phyloP scores from a whole-genome alignment of 78 protist species.

The Fonticula alba region DNA sequence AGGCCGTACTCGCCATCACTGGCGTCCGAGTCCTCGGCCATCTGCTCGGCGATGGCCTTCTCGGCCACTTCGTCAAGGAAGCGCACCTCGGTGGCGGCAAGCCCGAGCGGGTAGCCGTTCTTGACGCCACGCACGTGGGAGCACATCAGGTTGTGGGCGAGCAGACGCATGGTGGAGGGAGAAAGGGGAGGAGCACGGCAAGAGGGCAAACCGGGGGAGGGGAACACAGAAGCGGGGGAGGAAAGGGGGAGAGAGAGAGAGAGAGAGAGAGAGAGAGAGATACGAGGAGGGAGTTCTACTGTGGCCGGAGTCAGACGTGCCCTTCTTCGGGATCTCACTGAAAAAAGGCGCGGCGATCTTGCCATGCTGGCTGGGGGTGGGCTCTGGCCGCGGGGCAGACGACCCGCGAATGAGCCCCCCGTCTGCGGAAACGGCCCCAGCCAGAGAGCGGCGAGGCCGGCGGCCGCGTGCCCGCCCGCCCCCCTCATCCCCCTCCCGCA shows the following conservation, averaged over 20 bases:
- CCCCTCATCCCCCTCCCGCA: too few species aligned
- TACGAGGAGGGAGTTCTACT: too few species aligned
- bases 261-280: neutral
- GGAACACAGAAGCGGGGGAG: neutral
- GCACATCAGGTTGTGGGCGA: slow-evolving; percentile 13
- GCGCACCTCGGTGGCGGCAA: neutral
- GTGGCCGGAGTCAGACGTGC: too few species aligned
- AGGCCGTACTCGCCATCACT: neutral
- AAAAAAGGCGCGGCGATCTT: too few species aligned
- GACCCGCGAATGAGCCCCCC: too few species aligned
- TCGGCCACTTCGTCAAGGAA: neutral
- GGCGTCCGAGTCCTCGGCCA: neutral
- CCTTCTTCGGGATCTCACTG: too few species aligned
- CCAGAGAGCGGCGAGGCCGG: too few species aligned
- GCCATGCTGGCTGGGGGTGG: too few species aligned
- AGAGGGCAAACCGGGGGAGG: neutral
- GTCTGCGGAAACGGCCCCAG: too few species aligned
- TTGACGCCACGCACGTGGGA: neutral
- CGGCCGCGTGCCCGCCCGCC: too few species aligned
- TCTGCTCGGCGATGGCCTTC: neutral
- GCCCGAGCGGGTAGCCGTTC: slow-evolving; percentile 6
- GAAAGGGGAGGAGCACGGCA: neutral
- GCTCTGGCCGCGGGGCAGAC: too few species aligned
- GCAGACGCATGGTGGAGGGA: slow-evolving; percentile 2
- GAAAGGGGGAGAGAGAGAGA: neutral